phyloP scores from a whole-genome alignment of 768 basidiomycete species.

The Chalciporus piperatus region DNA sequence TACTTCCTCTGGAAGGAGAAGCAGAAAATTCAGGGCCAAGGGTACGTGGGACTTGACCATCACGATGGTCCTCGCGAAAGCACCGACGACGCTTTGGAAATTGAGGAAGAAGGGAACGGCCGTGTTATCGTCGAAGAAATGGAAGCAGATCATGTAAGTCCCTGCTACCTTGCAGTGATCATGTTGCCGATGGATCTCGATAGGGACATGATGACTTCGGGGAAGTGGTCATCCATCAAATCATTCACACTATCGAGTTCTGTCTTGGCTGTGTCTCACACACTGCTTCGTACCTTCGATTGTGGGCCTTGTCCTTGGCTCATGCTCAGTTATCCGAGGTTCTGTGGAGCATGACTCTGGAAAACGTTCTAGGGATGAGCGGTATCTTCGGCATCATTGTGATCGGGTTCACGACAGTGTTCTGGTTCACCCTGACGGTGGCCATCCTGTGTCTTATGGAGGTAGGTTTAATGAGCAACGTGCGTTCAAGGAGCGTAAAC shows the following conservation, averaged over 20 bases:
- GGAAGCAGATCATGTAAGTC: constrained; percentile 68
- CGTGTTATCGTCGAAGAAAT: constrained; percentile 69
- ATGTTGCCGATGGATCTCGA: constrained; percentile 9
- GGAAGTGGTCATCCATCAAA: constrained; percentile 94
- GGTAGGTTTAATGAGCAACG: constrained; percentile 46
- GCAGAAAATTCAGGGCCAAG: constrained; percentile 76
- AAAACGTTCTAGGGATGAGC: constrained; percentile 53
- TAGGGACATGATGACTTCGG: constrained; percentile 89
- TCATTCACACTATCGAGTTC: constrained; percentile 99
- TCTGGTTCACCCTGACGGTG: constrained; percentile 84
- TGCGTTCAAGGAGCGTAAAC: constrained; percentile 6
- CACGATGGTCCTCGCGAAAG: constrained; percentile 55
- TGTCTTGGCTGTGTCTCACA: constrained; percentile 99
- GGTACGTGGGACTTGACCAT: constrained; percentile 70
- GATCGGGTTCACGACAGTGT: constrained; percentile 45
- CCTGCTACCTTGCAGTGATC: constrained; percentile 8
- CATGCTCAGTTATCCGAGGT: constrained; percentile 97
- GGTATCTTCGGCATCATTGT: constrained; percentile 59
- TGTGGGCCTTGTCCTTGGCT: constrained; percentile 97
- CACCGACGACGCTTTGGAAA: constrained; percentile 63
- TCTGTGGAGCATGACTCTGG: constrained; percentile 86
- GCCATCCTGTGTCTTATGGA: constrained; percentile 91
- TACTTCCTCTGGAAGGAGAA: constrained; percentile 91
- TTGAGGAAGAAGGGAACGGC: constrained; percentile 80
- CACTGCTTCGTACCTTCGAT: constrained; percentile 87